Base-by-base conservation (phyloP, 129 eudicot species). In the Mikania micrantha region DNA sequence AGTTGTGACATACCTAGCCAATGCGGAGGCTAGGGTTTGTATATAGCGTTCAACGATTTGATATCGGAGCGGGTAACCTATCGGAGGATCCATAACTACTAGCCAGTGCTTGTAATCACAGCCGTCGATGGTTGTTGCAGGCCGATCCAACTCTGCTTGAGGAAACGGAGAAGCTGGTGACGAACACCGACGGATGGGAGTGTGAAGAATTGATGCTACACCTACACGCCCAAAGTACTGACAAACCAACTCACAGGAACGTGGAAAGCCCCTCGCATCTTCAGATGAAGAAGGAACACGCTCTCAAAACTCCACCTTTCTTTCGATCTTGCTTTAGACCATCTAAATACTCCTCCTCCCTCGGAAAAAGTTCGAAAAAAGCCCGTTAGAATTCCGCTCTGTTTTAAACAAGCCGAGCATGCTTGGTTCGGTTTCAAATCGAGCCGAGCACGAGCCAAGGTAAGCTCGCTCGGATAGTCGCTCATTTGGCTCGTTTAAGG, bases 81-180 rank as follows among this genome's bases (percentile, higher is more conserved):
- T 61, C 13, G 91, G 87, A 40, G 82, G 76, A n/a, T 82, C 85
- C 75, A 75, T 69, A 48, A 85, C 78, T 36, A 85, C 87, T 27
- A 85, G 76, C 87, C 85, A 78, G 75, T 81, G 87, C 27, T 76
- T 70, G 67, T 78, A 81, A 76, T 85, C 91, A 47, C 83, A 82
- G 11, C 85, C 84, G 64, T 66, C 72, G 34, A 82, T 77, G 19
- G 79, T 19, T 25, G 79, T 29, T 35, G 74, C 66, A 44, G 66
- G 76, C 24, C 54, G 80, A 16, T 74, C 50, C 69, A 78, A 24
- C 75, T 74, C 48, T 3, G 28, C n/a, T 36, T 20, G 53, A 72
- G 60, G 65, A 54, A 32, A 17, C 39, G 77, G n/a, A 7, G 15
- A 52, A 64, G 66, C 36, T 65, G 34, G 41, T 57, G 58, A 71